Evolutionary conservation across 257 asterid genomes (phyloP), one percentile per base, ranked within the genome.

Genomic region (Jasminum sambac): DNA sequence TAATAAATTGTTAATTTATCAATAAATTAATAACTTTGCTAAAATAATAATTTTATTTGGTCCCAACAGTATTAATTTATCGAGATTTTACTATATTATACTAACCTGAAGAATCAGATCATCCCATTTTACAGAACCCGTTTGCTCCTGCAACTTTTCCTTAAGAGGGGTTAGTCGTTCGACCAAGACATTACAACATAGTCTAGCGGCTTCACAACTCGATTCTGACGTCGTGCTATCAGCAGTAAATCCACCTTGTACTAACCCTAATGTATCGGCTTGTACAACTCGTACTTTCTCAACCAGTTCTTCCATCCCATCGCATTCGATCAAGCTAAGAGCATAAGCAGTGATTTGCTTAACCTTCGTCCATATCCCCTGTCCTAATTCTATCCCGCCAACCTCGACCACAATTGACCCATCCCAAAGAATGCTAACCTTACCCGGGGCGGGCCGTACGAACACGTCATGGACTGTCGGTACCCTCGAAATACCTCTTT

Each of bases 221-320:
- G 95, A 84, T 78, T 90, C 95, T 4, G 95, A 90, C 11, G 96
- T 82, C 13, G 96, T 90, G 86, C 96, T 90, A 7, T 87, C 95
- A 8, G 83, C 84, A 4, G 96, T 90, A 57, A 70, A 37, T 52
- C 96, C 95, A 6, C 91, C 92, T 76, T 90, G 95, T 11, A 84
- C 81, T 17, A 90, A 52, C 81, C 93, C 86, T 75, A 90, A 68
- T 16, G 91, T 90, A 78, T 90, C 96, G 5, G 93, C 24, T 68
- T 90, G 96, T 40, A 90, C 70, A 16, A 90, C 89, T 71, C 96
- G 83, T 69, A 90, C 68, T 79, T 84, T 90, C 42, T 86, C 91
- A 50, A 84, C 84, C 17, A 90, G 71, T 12, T 80, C 81, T 69
- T 84, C 72, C 1, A 76, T 75, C 40, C 84, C 89, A 72, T 76